Percentiles rank a stretch among this genome's conserved stretches.
Evolutionary conservation across 2,329 filamentous ascomycete species (phyloP).

Genomic region (Colletotrichum cordylinicola): DNA sequence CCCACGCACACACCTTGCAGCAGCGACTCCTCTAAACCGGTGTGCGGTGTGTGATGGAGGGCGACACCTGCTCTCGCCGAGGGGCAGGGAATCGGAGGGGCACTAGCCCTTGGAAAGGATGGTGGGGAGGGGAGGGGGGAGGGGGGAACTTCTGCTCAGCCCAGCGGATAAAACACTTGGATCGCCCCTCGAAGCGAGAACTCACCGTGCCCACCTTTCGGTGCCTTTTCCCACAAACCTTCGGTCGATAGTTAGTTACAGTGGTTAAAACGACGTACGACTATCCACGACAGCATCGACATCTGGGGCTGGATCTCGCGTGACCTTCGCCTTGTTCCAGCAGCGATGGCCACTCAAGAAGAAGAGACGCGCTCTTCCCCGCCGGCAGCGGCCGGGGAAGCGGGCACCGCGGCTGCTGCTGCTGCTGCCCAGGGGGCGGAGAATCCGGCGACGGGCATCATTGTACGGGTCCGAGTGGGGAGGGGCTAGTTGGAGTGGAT

Average conservation of each 20-base stretch:
- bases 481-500: background rate
- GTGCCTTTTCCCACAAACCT: background rate
- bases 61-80: background rate
- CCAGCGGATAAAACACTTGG: background rate
- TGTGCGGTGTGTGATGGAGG: background rate
- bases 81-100: background rate
- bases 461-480: background rate
- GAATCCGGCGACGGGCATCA: constrained; percentile 15
- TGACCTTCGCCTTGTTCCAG: background rate
- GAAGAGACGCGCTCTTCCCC: background rate
- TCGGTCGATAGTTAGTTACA: background rate
- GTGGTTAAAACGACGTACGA: background rate
- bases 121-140: background rate
- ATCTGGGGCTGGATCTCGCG: background rate
- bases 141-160: background rate
- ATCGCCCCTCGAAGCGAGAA: background rate
- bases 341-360: background rate
- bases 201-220: background rate
- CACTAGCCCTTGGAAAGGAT: background rate
- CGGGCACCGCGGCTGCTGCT: background rate
- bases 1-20: background rate
- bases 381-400: background rate
- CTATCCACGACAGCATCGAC: background rate
- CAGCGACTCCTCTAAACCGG: background rate
- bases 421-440: background rate